These are phyloP conservation scores for Penstemon davidsonii DNA, from an alignment of 257 asterid species.

Conservation along the genomic window DNA sequence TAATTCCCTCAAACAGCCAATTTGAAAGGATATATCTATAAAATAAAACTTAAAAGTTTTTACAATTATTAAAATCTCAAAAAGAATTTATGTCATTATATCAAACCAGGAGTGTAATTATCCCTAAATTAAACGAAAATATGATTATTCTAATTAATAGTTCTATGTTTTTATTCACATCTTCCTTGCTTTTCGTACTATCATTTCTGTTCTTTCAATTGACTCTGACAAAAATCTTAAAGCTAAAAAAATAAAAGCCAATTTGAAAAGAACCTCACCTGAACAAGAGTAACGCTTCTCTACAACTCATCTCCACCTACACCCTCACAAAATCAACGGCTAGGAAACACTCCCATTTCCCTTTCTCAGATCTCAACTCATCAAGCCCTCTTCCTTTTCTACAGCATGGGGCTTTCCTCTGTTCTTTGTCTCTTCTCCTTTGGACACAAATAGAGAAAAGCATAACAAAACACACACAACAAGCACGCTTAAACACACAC, in stretches of 20 bases:
- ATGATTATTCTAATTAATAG: too few species aligned
- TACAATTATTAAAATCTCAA: too few species aligned
- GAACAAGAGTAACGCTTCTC: not conserved
- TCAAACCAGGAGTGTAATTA: too few species aligned
- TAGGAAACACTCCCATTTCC: slow-evolving; percentile 1
- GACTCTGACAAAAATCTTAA: slow-evolving; percentile 2
- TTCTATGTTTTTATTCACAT: too few species aligned
- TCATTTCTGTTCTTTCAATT: not conserved
- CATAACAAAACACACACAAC: slow-evolving; percentile 27
- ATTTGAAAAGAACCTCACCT: slow-evolving; percentile 5
- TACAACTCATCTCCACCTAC: slow-evolving; percentile 7
- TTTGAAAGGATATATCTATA: too few species aligned
- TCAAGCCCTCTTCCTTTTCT: slow-evolving; percentile 10
- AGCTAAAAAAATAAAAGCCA: not conserved
- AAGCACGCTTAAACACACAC: slow-evolving; percentile 13
- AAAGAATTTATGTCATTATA: too few species aligned
- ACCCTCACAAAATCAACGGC: slow-evolving; percentile 28
- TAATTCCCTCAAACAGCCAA: too few species aligned
- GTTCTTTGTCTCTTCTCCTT: slow-evolving; percentile 36
- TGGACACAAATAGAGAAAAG: slow-evolving; percentile 24
- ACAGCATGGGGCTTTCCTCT: slow-evolving; percentile 29
- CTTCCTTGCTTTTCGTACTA: not conserved
- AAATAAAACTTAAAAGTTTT: too few species aligned
- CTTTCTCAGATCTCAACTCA: slow-evolving; percentile 21
- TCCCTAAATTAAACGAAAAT: too few species aligned